A percentile compares a stretch with the other conserved stretches of the same genome.
Evolutionary conservation across 2,329 filamentous ascomycete genomes (phyloP).

Genomic region (Ophiostoma himal-ulmi): DNA sequence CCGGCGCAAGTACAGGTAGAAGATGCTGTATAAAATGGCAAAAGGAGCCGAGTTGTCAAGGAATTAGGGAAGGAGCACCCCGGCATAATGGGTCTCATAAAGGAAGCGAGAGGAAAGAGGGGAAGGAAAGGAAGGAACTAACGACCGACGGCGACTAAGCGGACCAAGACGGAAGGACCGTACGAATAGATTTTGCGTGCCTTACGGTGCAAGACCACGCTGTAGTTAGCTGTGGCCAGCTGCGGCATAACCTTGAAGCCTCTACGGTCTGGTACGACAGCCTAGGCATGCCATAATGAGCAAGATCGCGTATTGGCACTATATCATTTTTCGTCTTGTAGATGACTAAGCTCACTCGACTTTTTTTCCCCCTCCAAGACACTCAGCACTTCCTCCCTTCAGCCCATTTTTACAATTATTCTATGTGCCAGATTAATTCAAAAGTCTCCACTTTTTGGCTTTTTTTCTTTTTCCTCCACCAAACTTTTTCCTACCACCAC

Average conservation of each 20-base stretch:
- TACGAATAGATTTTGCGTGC: not conserved
- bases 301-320: not conserved
- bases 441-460: conserved; percentile 13
- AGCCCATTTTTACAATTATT: not conserved
- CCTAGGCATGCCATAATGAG: not conserved
- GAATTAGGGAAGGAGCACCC: not conserved
- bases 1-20: not conserved
- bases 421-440: not conserved
- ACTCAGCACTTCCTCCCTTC: not conserved
- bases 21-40: not conserved
- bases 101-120: not conserved
- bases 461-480: conserved; percentile 17
- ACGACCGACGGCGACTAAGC: not conserved
- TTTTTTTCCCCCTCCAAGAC: conserved; percentile 12
- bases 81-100: not conserved
- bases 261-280: not conserved
- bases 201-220: too few relatives aligned
- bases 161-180: not conserved
- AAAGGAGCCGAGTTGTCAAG: not conserved
- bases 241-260: too few relatives aligned
- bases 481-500: conserved; percentile 16
- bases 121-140: not conserved
- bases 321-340: not conserved
- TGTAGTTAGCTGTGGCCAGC: not conserved
- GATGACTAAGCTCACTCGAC: not conserved